phyloP scores from a whole-genome alignment of 1,284 basidiomycete species.

The Malassezia pachydermatis region DNA sequence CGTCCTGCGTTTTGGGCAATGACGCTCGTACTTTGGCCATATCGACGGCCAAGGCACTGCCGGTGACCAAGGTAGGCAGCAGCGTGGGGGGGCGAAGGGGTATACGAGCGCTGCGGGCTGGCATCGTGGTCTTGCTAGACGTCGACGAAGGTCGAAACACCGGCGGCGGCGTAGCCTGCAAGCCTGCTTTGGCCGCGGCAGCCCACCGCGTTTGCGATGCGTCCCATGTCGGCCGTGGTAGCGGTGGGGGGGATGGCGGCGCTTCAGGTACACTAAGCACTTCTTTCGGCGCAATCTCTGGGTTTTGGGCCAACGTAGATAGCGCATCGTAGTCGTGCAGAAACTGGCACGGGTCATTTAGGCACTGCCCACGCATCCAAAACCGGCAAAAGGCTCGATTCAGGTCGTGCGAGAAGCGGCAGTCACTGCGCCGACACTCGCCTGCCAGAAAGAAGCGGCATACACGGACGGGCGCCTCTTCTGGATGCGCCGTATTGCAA shows the following conservation, averaged over 20 bases:
- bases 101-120: conserved; percentile 16
- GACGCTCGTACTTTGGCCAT: conserved; percentile 11
- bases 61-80: conserved; percentile 65
- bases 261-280: conserved; percentile 15
- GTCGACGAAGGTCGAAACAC: too few species aligned
- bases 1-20: neutral
- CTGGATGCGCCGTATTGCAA: neutral
- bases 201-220: conserved; percentile 34
- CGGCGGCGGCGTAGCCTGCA: too few species aligned
- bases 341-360: conserved; percentile 43
- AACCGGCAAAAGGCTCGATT: conserved; percentile 74
- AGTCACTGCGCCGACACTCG: conserved; percentile 88
- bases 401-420: conserved; percentile 62
- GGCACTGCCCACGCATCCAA: conserved; percentile 81
- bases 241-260: neutral
- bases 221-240: conserved; percentile 18
- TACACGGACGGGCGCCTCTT: conserved; percentile 52
- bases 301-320: conserved; percentile 55
- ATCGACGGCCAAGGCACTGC: conserved; percentile 16
- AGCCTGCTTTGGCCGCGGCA: conserved; percentile 18
- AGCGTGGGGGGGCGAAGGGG: conserved; percentile 74
- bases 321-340: conserved; percentile 52
- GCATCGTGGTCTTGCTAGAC: neutral
- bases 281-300: conserved; percentile 49
- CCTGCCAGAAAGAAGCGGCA: conserved; percentile 94